A percentile compares a stretch with the other conserved stretches of the same genome.
Conservation (phyloP, 208 protist genomes). For the Jaenimonas drosophilae region DNA sequence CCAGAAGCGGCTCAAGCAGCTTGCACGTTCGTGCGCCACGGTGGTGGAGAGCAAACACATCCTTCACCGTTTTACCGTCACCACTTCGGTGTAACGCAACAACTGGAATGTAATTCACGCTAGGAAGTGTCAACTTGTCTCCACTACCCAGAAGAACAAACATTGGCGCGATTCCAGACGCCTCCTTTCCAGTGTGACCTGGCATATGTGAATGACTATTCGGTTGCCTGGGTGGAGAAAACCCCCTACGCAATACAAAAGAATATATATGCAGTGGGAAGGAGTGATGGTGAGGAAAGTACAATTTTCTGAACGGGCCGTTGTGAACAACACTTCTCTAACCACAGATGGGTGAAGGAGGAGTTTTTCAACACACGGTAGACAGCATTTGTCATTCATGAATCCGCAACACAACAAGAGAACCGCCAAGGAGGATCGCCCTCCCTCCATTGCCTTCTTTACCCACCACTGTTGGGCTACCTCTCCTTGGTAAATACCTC, state of each 20-base stretch:
- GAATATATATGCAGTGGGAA: not conserved
- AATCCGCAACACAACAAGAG: too few relatives aligned
- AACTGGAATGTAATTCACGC: conserved; percentile 53
- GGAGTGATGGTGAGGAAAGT: not conserved
- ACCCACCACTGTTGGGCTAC: too few relatives aligned
- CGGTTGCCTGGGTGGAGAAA: not conserved
- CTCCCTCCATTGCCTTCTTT: conserved; percentile 7
- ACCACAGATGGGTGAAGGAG: too few relatives aligned
- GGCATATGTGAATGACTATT: too few relatives aligned
- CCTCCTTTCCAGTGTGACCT: too few relatives aligned
- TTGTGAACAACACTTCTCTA: too few relatives aligned
- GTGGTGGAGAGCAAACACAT: conserved; percentile 68
- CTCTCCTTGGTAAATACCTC: too few relatives aligned
- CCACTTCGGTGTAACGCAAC: conserved; percentile 21
- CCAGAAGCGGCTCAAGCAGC: conserved; percentile 65
- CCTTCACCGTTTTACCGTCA: conserved; percentile 16
- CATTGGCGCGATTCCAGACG: too few relatives aligned
- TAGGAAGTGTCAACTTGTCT: conserved; percentile 17
- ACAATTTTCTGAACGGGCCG: not conserved
- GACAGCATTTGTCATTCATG: too few relatives aligned
- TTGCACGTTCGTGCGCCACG: conserved; percentile 64
- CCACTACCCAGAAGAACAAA: not conserved
- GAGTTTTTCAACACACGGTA: too few relatives aligned
- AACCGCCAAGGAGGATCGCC: too few relatives aligned
- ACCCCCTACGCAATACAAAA: not conserved